Percentiles rank a stretch among this genome's conserved stretches.
Conservation (phyloP, 305 asterid species). For the Coffea humblotiana region DNA sequence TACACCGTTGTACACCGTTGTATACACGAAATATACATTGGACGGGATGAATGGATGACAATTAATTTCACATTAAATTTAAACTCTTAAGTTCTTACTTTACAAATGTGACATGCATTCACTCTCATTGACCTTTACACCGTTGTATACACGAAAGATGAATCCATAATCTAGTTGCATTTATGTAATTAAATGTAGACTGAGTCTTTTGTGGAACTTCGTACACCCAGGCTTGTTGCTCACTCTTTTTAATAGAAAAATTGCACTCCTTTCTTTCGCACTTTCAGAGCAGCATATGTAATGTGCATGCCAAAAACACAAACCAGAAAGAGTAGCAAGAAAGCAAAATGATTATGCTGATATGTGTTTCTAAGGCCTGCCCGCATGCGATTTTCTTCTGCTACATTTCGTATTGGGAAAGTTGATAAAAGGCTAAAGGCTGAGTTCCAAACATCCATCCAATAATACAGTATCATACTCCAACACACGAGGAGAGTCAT, state of each 20-base stretch:
- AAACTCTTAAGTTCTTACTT: no score
- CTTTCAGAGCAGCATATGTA: conserved; percentile 21
- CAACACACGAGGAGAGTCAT: background rate
- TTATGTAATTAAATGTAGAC: background rate
- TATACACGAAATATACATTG: no score
- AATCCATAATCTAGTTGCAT: background rate
- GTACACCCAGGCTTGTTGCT: conserved; percentile 2
- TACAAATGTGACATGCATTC: no score
- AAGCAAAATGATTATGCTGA: conserved; percentile 29
- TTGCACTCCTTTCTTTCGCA: conserved; percentile 20
- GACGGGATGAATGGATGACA: no score
- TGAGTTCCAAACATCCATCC: background rate
- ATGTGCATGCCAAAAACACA: conserved; percentile 31
- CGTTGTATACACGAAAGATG: no score
- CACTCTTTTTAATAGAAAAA: conserved; percentile 16
- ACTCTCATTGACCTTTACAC: no score
- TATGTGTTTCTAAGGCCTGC: conserved; percentile 32
- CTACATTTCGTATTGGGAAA: background rate
- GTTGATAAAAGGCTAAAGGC: background rate
- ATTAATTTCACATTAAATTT: no score
- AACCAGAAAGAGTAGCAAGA: conserved; percentile 28
- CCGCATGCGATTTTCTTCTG: conserved; percentile 7
- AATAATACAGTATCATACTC: background rate
- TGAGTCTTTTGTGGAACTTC: background rate
- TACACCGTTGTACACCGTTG: no score